Conservation (phyloP, 1,284 basidiomycete genomes). For the Malassezia globosa region DNA sequence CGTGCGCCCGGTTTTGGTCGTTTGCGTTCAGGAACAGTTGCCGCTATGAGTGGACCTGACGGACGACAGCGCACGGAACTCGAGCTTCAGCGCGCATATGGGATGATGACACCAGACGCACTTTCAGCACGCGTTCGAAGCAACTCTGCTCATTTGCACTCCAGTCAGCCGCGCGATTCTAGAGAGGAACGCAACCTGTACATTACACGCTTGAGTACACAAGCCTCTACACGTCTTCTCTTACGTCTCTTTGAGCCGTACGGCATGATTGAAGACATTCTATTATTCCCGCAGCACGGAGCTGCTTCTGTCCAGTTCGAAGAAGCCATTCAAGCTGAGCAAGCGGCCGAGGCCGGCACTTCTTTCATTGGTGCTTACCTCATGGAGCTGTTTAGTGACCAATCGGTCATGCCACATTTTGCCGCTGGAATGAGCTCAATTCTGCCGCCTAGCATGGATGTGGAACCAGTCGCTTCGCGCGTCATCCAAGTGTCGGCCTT, state of each 20-base stretch:
- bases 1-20: constrained; percentile 18
- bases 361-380: constrained; percentile 10
- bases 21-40: constrained; percentile 38
- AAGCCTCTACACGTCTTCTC: constrained; percentile 10
- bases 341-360: constrained; percentile 1
- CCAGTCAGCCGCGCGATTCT: neutral
- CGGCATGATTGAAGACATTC: constrained; percentile 12
- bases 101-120: neutral
- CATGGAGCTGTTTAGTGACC: constrained; percentile 5
- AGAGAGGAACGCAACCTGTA: constrained; percentile 5
- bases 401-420: constrained; percentile 5
- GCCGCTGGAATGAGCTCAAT: neutral
- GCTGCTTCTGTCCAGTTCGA: constrained; percentile 10
- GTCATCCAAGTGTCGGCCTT: neutral
- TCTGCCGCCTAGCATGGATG: neutral
- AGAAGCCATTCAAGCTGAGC: neutral
- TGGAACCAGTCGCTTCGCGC: neutral
- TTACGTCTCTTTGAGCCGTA: constrained; percentile 16
- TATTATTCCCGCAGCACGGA: constrained; percentile 9
- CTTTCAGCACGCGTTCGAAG: constrained; percentile 8
- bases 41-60: constrained; percentile 34
- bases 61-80: constrained; percentile 33
- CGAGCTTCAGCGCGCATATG: constrained; percentile 23
- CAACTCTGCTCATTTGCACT: neutral
- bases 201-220: constrained; percentile 4